Evolutionary conservation across 352 stramenopile species (phyloP).

Genomic region (Phytopythium boreale): DNA sequence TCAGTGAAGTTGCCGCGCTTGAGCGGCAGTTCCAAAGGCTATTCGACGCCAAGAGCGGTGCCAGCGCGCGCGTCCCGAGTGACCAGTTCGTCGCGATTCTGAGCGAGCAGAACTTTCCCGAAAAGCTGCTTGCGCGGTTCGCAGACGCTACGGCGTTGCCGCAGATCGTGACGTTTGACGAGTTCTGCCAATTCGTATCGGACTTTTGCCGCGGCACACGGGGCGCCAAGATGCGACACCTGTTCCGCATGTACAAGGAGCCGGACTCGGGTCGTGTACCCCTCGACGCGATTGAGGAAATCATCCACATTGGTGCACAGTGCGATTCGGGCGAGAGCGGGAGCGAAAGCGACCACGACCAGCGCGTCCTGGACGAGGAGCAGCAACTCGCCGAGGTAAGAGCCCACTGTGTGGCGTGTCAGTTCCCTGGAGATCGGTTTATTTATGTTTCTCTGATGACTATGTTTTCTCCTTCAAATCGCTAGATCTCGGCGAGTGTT

Average conservation of each 20-base stretch:
- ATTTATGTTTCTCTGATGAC: too few relatives aligned
- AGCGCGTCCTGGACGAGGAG: slow-evolving; percentile 21
- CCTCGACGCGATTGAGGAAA: slow-evolving; percentile 36
- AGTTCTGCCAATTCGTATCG: slow-evolving; percentile 81
- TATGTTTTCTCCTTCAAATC: neutral
- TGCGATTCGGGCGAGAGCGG: slow-evolving; percentile 20
- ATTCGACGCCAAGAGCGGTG: slow-evolving; percentile 70
- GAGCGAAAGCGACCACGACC: slow-evolving; percentile 12
- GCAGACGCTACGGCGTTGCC: slow-evolving; percentile 35
- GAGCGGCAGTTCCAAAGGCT: slow-evolving; percentile 80
- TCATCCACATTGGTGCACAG: slow-evolving; percentile 28
- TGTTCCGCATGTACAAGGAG: slow-evolving; percentile 66
- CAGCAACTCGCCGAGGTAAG: slow-evolving; percentile 40
- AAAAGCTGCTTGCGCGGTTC: slow-evolving; percentile 40
- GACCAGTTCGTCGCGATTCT: slow-evolving; percentile 59
- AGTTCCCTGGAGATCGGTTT: neutral
- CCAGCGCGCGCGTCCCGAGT: slow-evolving; percentile 59
- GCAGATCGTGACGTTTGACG: slow-evolving; percentile 69
- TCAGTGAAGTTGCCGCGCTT: slow-evolving; percentile 66
- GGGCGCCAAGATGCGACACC: slow-evolving; percentile 33
- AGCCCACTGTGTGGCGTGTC: neutral
- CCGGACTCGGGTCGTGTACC: slow-evolving; percentile 25
- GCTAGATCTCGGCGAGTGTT: slow-evolving; percentile 34
- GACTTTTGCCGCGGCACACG: slow-evolving; percentile 60
- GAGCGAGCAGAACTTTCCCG: slow-evolving; percentile 39